Base-by-base conservation (phyloP, 768 basidiomycete species). In the Lactarius trivialis region DNA sequence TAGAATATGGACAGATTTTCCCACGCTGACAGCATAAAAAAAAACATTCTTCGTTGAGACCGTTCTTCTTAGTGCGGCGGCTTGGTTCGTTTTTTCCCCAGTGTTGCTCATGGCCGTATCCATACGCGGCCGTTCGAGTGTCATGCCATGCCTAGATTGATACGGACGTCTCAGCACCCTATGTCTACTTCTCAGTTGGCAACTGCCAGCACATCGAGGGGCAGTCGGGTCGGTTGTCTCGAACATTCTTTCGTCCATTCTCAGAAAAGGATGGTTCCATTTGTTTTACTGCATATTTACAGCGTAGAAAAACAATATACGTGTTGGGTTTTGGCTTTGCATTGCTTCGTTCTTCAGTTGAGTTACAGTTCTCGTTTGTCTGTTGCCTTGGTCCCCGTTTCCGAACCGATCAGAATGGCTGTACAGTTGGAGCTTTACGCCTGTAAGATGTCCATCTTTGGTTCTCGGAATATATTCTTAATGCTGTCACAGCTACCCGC, bases 91-190 rank as follows among this genome's bases (percentile, higher is more conserved):
- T 79, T 73, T 71, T 75, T 88, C 87, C 85, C 89, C 89, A 82
- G 82, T 88, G 89, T 91, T 91, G 89, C 89, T 91, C 89, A 85
- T 88, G 78, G 79, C 82, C 77, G 85, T 36, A 39, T 67, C 12
- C 75, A 70, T 71, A 88, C 78, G 85, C 83, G 80, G 86, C 79
- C 73, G 88, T 91, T 90, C 72, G 89, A 91, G 89, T 89, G 89
- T 91, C 89, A 89, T 79, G 85, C 79, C 81, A 87, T 87, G 89
- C 78, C 77, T 77, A 80, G 88, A 91, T 67, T 63, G 76, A 88
- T 66, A 26, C 64, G 73, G 88, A 84, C 86, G 80, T 91, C 89
- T 90, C 68, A 91, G 88, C 56, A 90, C 89, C 88, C 87, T 70
- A 75, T 69, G 79, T 71, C 85, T 82, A 75, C 79, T 72, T 73